Percentiles rank a stretch among this genome's conserved stretches.
phyloP scores from a whole-genome alignment of 2,329 filamentous ascomycete species.

The Albifimbria verrucaria region DNA sequence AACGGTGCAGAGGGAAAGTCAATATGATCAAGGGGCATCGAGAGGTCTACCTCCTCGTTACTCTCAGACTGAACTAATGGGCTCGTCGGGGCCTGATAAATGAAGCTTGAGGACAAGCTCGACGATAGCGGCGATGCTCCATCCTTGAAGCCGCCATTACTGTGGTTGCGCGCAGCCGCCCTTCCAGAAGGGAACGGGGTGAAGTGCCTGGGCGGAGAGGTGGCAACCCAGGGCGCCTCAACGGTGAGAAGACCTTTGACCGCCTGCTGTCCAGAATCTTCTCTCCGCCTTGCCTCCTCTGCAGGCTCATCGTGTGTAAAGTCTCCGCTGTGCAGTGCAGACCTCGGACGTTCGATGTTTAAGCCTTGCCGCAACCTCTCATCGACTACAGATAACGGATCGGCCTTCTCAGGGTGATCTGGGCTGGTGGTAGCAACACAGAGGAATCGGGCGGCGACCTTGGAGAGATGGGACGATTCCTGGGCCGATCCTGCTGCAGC shows the following conservation, averaged over 20 bases:
- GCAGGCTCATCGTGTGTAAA: conserved; percentile 47
- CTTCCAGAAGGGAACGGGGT: conserved; percentile 42
- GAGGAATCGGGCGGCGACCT: conserved; percentile 33
- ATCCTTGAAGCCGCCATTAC: conserved; percentile 36
- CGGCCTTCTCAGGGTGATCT: conserved; percentile 45
- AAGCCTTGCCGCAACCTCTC: conserved; percentile 50
- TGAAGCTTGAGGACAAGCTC: conserved; percentile 74
- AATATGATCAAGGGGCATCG: conserved; percentile 48
- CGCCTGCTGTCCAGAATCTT: conserved; percentile 1
- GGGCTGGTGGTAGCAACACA: conserved; percentile 41
- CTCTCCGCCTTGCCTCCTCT: conserved; percentile 7
- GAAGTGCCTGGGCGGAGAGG: conserved; percentile 53
- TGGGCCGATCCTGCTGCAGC: conserved; percentile 19
- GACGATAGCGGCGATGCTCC: conserved; percentile 63
- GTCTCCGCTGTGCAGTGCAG: conserved; percentile 66
- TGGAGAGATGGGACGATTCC: conserved; percentile 16
- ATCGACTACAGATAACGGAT: conserved; percentile 23
- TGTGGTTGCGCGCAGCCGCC: conserved; percentile 25
- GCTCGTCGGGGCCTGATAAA: conserved; percentile 85
- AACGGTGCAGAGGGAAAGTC: conserved; percentile 40
- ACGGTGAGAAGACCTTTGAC: conserved; percentile 15
- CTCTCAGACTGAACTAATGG: conserved; percentile 86
- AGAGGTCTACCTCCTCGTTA: conserved; percentile 67
- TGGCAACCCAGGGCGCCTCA: conserved; percentile 46
- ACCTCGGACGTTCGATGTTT: conserved; percentile 78